phyloP scores from a whole-genome alignment of 2,329 filamentous ascomycete species.

The Penicillium sp. region DNA sequence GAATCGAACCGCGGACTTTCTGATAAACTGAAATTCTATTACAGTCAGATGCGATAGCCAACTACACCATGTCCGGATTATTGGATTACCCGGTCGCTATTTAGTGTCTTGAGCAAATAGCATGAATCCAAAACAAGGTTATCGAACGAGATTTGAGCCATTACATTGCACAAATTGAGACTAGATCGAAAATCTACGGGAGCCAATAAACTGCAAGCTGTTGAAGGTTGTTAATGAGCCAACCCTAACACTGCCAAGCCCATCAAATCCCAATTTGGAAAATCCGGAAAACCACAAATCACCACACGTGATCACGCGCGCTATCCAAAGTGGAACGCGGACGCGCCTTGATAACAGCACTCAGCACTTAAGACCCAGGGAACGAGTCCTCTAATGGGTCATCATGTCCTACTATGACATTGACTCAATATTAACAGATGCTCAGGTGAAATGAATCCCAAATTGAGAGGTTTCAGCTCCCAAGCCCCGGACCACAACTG shows the following conservation, averaged over 20 bases:
- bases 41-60: slow-evolving; percentile 4
- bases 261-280: not conserved
- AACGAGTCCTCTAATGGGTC: slow-evolving; percentile 4
- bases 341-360: slow-evolving; percentile 3
- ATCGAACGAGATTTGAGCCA: too few relatives aligned
- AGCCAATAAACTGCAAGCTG: not conserved
- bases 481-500: slow-evolving; percentile 5
- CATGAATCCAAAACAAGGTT: not conserved
- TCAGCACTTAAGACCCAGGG: not conserved
- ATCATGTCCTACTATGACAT: slow-evolving; percentile 50
- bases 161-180: not conserved
- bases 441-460: slow-evolving; percentile 33
- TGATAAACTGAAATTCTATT: slow-evolving; percentile 2
- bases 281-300: not conserved
- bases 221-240: not conserved
- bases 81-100: not conserved
- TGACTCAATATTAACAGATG: slow-evolving; percentile 49
- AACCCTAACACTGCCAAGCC: not conserved
- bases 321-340: not conserved
- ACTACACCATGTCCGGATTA: slow-evolving; percentile 3
- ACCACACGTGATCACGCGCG: slow-evolving; percentile 7
- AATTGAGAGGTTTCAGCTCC: not conserved
- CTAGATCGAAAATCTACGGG: not conserved
- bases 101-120: too few relatives aligned
- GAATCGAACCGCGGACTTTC: slow-evolving; percentile 6